Evolutionary conservation across 768 basidiomycete species (phyloP).

Genomic region (Suillus cothurnatus): DNA sequence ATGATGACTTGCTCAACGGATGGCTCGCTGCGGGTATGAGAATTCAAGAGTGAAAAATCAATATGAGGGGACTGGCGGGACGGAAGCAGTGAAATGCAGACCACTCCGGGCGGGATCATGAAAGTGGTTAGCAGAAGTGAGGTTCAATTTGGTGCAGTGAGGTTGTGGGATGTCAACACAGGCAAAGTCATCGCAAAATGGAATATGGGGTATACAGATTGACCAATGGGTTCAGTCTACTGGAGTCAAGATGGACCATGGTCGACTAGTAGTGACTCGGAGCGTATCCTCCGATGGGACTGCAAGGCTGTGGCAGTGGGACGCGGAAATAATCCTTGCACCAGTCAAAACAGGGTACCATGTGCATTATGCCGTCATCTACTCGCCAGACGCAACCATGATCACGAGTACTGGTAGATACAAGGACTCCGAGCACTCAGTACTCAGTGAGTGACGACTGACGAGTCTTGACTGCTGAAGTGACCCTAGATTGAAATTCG

Average conservation of each 20-base stretch:
- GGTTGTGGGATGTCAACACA: neutral
- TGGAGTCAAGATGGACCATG: neutral
- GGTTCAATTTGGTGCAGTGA: neutral
- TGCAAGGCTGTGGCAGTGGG: neutral
- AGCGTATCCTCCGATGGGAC: neutral
- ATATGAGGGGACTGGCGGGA: neutral
- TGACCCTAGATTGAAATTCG: no score
- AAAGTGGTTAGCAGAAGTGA: neutral
- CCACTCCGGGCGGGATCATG: neutral
- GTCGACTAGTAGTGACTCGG: neutral
- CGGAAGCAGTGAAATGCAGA: neutral
- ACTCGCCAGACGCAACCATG: neutral
- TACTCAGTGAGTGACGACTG: no score
- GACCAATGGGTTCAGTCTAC: neutral
- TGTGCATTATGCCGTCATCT: neutral
- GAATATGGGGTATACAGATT: neutral
- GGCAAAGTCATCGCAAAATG: neutral
- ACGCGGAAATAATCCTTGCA: constrained; percentile 22
- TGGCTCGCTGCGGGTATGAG: neutral
- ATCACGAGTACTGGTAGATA: neutral
- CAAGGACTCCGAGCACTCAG: neutral
- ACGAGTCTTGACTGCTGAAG: neutral
- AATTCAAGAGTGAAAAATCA: neutral
- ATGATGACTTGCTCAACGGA: neutral
- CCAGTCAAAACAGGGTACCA: neutral